Base-by-base conservation (phyloP, 2,329 filamentous ascomycete genomes). In the Ceratocystis harringtonii region DNA sequence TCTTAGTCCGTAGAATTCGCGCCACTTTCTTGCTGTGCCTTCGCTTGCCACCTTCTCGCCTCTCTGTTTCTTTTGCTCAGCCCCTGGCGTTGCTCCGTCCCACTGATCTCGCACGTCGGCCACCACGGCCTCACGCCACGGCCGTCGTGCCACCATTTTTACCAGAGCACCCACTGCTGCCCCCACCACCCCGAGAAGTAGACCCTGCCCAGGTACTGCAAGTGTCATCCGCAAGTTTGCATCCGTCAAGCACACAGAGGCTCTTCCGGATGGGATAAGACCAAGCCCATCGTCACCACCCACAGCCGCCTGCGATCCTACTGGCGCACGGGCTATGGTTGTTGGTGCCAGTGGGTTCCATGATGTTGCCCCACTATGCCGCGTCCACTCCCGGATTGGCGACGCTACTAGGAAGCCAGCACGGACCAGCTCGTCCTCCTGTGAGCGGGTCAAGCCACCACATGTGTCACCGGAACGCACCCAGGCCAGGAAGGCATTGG, bases 341-440 rank as follows among this genome's bases (percentile, higher is more conserved):
- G 45, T 30, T 12, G n/a, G 45, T 17, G 61, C 64, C 50, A 0
- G 90, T 83, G 1, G 88, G 86, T 5, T 79, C 85, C 1, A 87
- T 71, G 2, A 84, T 85, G 15, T 88, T 88, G 48, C 25, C 12
- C 5, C 36, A 22, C 61, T 32, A 7, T 58, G 64, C 41, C 30
- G 55, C 28, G 25, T 22, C 63, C 61, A 58, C 30, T 63, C 58
- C 22, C 8, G 22, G 1, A 48, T 41, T 3, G 66, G 4, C 30
- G 73, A 73, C 70, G 75, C 77, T 1, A 86, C 89, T 1, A 92
- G 74, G 70, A 90, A 89, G 1, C 89, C 88, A 0, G 81, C 80
- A 55, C 79, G 76, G 66, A 89, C 81, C 0, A 92, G 78, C 63
- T 79, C 77, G 58, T 84, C 80, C 25, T 81, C 75, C 70, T 86